Percentiles rank a stretch among this genome's conserved stretches.
Conservation (phyloP, 106 monocot genomes). For the Platanthera zijinensis region DNA sequence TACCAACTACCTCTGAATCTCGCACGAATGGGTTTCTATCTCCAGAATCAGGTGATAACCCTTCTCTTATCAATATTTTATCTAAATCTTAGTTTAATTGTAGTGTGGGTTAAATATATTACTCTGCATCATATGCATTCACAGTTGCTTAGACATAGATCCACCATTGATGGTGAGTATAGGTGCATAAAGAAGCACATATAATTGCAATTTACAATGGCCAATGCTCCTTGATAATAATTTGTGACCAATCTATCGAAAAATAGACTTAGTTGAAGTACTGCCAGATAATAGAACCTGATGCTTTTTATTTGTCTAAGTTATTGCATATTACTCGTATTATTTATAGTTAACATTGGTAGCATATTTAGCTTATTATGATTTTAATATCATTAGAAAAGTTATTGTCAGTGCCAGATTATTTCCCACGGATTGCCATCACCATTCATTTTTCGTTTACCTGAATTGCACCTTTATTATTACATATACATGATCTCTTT, state of each 20-base stretch:
- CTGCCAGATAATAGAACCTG: background rate
- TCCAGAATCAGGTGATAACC: constrained; percentile 19
- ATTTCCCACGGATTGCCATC: too few relatives aligned
- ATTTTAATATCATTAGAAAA: too few relatives aligned
- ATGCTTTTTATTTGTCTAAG: background rate
- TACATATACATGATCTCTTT: too few relatives aligned
- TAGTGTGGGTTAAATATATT: background rate
- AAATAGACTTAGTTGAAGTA: background rate
- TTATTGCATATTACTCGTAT: too few relatives aligned
- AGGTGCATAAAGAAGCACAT: background rate
- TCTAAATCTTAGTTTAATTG: background rate
- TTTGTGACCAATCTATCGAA: background rate
- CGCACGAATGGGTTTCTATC: background rate
- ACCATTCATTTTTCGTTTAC: too few relatives aligned
- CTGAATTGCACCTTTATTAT: too few relatives aligned
- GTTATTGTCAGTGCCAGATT: too few relatives aligned
- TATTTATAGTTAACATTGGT: too few relatives aligned
- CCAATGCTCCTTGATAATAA: background rate
- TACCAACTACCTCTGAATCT: constrained; percentile 1
- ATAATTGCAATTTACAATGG: background rate
- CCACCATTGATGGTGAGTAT: background rate
- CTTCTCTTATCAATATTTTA: background rate
- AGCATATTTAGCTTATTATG: too few relatives aligned
- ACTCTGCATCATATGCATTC: background rate
- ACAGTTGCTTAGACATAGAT: background rate